phyloP scores from a whole-genome alignment of 495 filamentous ascomycete genomes.

The Neurospora sp. region DNA sequence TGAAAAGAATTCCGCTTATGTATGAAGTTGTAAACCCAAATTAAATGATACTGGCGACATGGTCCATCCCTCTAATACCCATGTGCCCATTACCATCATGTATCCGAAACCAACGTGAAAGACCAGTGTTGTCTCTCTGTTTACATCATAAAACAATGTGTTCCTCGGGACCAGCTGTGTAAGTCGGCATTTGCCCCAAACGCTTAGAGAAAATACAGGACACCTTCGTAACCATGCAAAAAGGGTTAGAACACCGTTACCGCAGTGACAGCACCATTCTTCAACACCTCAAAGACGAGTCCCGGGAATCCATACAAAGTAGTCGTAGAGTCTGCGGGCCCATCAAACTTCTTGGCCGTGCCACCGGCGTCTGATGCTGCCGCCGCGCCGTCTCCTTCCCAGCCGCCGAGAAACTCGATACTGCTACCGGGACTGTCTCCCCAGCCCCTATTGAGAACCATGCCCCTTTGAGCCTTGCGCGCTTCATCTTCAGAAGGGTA shows the following conservation, averaged over 20 bases:
- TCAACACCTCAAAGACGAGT: conserved; percentile 87
- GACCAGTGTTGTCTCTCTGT: not conserved
- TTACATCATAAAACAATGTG: not conserved
- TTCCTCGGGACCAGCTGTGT: not conserved
- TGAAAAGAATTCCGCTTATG: not conserved
- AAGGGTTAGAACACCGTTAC: conserved; percentile 57
- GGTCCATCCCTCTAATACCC: not conserved
- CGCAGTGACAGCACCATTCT: conserved; percentile 80
- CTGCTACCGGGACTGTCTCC: conserved; percentile 88
- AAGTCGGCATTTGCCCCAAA: not conserved
- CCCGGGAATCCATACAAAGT: conserved; percentile 92
- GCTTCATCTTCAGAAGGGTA: conserved; percentile 54
- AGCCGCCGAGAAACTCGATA: conserved; percentile 78
- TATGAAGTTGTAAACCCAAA: not conserved
- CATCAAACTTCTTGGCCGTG: conserved; percentile 15
- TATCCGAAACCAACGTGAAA: not conserved
- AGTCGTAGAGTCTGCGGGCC: conserved; percentile 62
- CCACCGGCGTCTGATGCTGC: conserved; percentile 22
- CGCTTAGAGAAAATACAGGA: not conserved
- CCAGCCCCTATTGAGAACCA: conserved; percentile 85
- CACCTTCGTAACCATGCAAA: not conserved
- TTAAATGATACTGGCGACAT: not conserved
- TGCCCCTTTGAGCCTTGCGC: conserved; percentile 57
- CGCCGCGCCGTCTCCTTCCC: conserved; percentile 60
- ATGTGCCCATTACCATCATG: not conserved